A percentile compares a stretch with the other conserved stretches of the same genome.
Evolutionary conservation across 768 basidiomycete species (phyloP).

Genomic region (Lactarius evosmus): DNA sequence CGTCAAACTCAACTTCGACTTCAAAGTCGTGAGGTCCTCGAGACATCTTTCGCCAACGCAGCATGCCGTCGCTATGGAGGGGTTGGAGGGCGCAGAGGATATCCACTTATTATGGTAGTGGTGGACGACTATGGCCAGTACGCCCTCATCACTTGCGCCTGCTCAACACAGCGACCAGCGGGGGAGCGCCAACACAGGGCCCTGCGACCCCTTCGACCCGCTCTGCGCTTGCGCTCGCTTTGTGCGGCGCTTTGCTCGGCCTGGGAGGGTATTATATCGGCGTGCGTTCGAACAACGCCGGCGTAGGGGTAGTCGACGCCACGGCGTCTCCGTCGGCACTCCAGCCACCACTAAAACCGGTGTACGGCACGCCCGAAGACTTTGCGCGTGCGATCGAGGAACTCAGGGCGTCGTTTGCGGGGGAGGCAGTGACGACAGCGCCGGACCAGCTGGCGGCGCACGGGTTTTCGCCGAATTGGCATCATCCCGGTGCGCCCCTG

Average conservation of each 20-base stretch:
- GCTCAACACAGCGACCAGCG: not conserved
- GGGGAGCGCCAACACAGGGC: not conserved
- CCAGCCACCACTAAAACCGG: constrained; percentile 4
- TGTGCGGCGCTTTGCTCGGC: constrained; percentile 12
- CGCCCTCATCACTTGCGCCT: not conserved
- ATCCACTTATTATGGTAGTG: not conserved
- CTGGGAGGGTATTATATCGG: constrained; percentile 23
- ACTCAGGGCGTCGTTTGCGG: constrained; percentile 23
- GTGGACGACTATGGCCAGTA: not conserved
- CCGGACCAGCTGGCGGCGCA: constrained; percentile 29
- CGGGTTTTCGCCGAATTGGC: constrained; percentile 31
- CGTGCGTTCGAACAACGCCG: not conserved
- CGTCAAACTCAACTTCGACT: not conserved
- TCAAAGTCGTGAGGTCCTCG: not conserved
- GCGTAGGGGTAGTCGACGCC: not conserved
- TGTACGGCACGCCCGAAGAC: constrained; percentile 32
- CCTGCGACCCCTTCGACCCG: not conserved
- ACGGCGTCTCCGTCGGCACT: not conserved
- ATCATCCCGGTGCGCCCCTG: constrained; percentile 27
- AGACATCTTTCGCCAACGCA: not conserved
- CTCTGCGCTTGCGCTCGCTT: not conserved
- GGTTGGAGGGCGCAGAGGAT: not conserved
- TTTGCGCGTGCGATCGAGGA: constrained; percentile 33
- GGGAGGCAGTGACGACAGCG: constrained; percentile 27
- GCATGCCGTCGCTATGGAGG: constrained; percentile 10